Conservation (phyloP, 352 stramenopile species). For the Blastocystis hominis region DNA sequence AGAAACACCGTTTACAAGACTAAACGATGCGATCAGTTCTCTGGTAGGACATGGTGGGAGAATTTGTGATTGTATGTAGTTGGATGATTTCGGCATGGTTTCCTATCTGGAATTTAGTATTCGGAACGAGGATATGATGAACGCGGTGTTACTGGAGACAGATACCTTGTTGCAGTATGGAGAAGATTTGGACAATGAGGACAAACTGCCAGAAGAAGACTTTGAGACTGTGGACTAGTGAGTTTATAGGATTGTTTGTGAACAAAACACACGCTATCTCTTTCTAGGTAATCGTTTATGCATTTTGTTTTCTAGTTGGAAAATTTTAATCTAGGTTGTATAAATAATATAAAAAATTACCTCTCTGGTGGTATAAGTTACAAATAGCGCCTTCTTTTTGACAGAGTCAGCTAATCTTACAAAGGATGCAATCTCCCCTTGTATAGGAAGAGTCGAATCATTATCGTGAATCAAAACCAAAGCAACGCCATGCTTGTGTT, state of each 20-base stretch:
- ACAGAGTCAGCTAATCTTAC: background rate
- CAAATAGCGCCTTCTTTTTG: constrained; percentile 1
- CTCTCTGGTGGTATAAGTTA: background rate
- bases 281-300: background rate
- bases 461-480: constrained; percentile 21
- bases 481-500: constrained; percentile 6
- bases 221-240: constrained; percentile 3
- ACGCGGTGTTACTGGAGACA: constrained; percentile 36
- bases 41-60: background rate
- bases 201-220: constrained; percentile 29
- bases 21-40: constrained; percentile 34
- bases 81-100: constrained; percentile 57
- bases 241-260: background rate
- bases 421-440: constrained; percentile 1
- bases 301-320: background rate
- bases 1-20: constrained; percentile 9
- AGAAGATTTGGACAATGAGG: constrained; percentile 50
- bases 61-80: background rate
- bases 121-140: constrained; percentile 37
- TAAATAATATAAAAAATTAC: background rate
- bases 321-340: background rate
- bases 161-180: constrained; percentile 56
- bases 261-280: background rate
- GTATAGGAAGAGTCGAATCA: background rate
- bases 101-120: constrained; percentile 53